These are phyloP conservation scores for Diaporthe velutina DNA, from an alignment of 2,329 filamentous ascomycete genomes.

Conservation along the genomic window DNA sequence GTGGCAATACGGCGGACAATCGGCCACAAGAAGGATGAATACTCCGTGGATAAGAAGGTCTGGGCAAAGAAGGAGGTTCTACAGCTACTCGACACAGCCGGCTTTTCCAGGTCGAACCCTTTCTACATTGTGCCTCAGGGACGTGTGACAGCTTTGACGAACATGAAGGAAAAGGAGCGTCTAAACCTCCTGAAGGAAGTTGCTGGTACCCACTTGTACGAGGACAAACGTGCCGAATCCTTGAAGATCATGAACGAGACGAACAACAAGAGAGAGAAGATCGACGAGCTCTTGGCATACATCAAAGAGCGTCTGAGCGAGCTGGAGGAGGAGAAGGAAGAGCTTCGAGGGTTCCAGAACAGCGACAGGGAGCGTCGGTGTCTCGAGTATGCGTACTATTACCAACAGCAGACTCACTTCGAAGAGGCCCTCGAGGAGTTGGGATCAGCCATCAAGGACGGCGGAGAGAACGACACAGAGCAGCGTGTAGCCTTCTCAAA, in stretches of 20 bases:
- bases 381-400: conserved; percentile 94
- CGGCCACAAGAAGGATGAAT: conserved; percentile 98
- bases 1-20: conserved; percentile 93
- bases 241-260: conserved; percentile 98
- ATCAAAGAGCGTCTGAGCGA: conserved; percentile 92
- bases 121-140: conserved; percentile 99
- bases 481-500: conserved; percentile 82
- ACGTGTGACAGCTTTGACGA: conserved; percentile 93
- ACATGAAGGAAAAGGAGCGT: conserved; percentile 97
- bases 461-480: conserved; percentile 86
- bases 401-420: conserved; percentile 87
- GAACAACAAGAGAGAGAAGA: conserved; percentile 93
- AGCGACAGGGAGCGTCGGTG: conserved; percentile 93
- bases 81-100: conserved; percentile 94
- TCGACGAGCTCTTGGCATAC: conserved; percentile 90
- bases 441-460: conserved; percentile 83
- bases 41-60: conserved; percentile 96
- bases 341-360: conserved; percentile 92
- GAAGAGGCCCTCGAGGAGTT: conserved; percentile 83
- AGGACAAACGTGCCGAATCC: conserved; percentile 89
- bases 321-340: conserved; percentile 97
- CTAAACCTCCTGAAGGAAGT: conserved; percentile 95
- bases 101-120: conserved; percentile 96
- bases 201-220: conserved; percentile 97
- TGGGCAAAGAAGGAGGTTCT: conserved; percentile 94